Conservation (phyloP, 257 asterid species). For the Fraxinus americana region DNA sequence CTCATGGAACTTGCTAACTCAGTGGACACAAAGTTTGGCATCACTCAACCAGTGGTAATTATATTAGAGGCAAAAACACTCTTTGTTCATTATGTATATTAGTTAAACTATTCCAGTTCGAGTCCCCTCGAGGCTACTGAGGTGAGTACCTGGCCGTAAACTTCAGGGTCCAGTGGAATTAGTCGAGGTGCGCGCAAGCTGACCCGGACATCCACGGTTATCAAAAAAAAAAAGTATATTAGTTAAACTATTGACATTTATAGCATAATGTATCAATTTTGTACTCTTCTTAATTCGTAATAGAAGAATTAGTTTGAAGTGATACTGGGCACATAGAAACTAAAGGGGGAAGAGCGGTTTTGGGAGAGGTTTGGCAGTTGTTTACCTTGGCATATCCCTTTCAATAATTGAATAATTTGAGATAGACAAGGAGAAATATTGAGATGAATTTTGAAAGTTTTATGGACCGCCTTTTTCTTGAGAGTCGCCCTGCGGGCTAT, state of each 20-base stretch:
- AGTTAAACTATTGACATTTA: background rate
- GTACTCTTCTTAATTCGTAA: background rate
- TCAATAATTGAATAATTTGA: background rate
- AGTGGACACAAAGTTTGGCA: slow-evolving; percentile 45
- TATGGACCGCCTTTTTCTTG: background rate
- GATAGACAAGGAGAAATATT: background rate
- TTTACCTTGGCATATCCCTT: background rate
- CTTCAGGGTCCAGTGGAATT: no score
- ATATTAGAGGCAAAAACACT: background rate
- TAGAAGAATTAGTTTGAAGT: background rate
- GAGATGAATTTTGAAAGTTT: background rate
- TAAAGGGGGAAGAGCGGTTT: background rate
- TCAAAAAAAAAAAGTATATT: no score
- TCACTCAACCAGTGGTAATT: slow-evolving; percentile 82
- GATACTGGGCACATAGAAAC: background rate
- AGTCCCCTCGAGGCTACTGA: no score
- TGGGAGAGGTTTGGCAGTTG: background rate
- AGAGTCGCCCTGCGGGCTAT: background rate
- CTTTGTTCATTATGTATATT: background rate
- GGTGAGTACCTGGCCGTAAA: no score
- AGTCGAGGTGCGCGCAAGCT: no score
- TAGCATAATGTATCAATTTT: background rate
- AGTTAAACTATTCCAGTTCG: background rate
- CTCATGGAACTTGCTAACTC: slow-evolving; percentile 59
- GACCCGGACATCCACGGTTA: no score